Base-by-base conservation (phyloP, 1,284 basidiomycete genomes). In the Ceratobasidium sp. region DNA sequence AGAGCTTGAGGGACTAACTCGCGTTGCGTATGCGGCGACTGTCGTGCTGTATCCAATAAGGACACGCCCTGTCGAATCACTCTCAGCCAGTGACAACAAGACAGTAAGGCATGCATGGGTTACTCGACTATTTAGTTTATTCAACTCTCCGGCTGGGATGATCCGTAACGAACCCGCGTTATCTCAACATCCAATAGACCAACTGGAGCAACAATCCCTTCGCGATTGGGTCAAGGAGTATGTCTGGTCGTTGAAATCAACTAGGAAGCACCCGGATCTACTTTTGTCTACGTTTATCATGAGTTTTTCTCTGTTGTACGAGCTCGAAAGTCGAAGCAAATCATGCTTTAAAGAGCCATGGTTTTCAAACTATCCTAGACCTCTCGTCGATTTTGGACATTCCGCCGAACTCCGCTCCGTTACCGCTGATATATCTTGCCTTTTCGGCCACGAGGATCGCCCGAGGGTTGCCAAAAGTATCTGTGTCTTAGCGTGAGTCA, bases 211-310 rank as follows among this genome's bases (percentile, higher is more conserved):
- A n/a, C 42, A 38, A 65, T n/a, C 0, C 15, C n/a, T 65, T 17
- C 26, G 26, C 23, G 20, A 28, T 2, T 75, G 73, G 73, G 28
- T 54, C 28, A 52, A 26, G 15, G 48, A 75, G 3, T 33, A 33
- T 38, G 7, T 40, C 6, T 38, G 38, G 20, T 40, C 33, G 28
- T n/a, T 40, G 3, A 62, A 40, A 7, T 38, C 59, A 10, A n/a
- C 2, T 7, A 38, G 59, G 3, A 38, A 66, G 15, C 38, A 56
- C 50, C 46, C 50, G 5, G 48, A 66, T 17, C 33, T 44, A 7
- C 66, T 54, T 66, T 20, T 61, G 9, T 65, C 73, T 12, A 40
- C 42, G 20, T 40, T 75, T 20, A 33, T 75, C 20, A 65, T 56
- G 62, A 40, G 50, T 28, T 28, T 66, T 7, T 28, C 73, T 3